phyloP scores from a whole-genome alignment of 768 basidiomycete genomes.

The Sarcomyxa edulis region DNA sequence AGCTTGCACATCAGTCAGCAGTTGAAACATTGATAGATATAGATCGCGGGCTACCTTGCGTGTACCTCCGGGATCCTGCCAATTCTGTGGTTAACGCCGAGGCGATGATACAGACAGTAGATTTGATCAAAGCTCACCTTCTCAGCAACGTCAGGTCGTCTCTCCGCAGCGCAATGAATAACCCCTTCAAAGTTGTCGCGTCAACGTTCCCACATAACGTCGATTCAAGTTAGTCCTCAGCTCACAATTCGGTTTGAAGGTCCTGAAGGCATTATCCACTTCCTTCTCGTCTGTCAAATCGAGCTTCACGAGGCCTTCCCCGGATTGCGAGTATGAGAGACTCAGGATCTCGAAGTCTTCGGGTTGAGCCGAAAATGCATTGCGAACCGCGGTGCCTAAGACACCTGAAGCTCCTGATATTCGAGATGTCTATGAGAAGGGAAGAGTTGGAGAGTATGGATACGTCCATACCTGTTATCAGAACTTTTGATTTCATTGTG shows the following conservation, averaged over 20 bases:
- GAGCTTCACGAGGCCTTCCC: conserved; percentile 45
- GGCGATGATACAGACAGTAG: not conserved
- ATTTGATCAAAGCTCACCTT: conserved; percentile 44
- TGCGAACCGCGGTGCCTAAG: conserved; percentile 74
- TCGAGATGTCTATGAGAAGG: not conserved
- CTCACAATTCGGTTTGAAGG: conserved; percentile 69
- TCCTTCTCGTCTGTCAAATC: conserved; percentile 61
- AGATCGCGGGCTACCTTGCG: conserved; percentile 39
- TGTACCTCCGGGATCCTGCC: conserved; percentile 64
- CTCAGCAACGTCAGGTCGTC: conserved; percentile 90
- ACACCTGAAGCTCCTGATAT: conserved; percentile 84
- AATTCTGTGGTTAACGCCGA: too few species aligned
- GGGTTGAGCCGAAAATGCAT: conserved; percentile 34
- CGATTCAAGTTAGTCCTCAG: conserved; percentile 10
- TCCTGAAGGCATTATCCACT: conserved; percentile 48
- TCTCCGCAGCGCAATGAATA: conserved; percentile 93
- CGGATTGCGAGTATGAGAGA: conserved; percentile 67
- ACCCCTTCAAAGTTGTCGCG: conserved; percentile 48
- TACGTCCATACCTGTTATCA: conserved; percentile 47
- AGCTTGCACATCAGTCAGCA: conserved; percentile 44
- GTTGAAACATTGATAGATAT: conserved; percentile 1
- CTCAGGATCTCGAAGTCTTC: conserved; percentile 46
- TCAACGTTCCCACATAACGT: not conserved
- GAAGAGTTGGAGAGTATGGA: not conserved
- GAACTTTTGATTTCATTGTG: conserved; percentile 36